These are phyloP conservation scores for Verticillium dahliae DNA, from an alignment of 2,329 filamentous ascomycete genomes.

Conservation along the genomic window DNA sequence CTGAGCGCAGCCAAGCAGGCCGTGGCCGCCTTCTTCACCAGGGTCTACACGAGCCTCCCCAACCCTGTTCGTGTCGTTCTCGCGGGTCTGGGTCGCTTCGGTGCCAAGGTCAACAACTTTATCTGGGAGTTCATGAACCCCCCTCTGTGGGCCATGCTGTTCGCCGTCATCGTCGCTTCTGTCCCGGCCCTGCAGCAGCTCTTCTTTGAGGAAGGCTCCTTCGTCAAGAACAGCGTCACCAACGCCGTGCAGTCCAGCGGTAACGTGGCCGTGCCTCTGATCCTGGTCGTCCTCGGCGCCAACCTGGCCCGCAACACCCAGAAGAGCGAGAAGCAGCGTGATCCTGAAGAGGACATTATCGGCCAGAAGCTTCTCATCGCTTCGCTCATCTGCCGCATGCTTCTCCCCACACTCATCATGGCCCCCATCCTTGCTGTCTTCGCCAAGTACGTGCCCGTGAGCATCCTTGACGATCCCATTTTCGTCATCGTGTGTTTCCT, in stretches of 20 bases:
- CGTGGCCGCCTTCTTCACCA: conserved; percentile 14
- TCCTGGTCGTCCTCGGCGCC: conserved; percentile 89
- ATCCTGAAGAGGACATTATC: conserved; percentile 63
- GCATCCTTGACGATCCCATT: conserved; percentile 94
- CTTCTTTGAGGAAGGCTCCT: conserved; percentile 85
- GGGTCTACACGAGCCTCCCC: conserved; percentile 32
- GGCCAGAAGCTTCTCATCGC: conserved; percentile 77
- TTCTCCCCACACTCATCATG: conserved; percentile 88
- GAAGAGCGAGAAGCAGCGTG: conserved; percentile 54
- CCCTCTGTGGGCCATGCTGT: conserved; percentile 93
- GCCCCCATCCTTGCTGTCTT: conserved; percentile 78
- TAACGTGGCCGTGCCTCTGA: conserved; percentile 87
- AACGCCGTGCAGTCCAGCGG: conserved; percentile 79
- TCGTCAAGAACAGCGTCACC: conserved; percentile 88
- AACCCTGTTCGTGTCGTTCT: conserved; percentile 29
- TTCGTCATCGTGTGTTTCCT: conserved; percentile 98
- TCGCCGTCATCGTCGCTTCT: conserved; percentile 84
- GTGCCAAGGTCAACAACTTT: conserved; percentile 50
- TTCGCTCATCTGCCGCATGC: conserved; percentile 81
- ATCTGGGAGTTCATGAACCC: conserved; percentile 97
- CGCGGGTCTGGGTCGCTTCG: conserved; percentile 21
- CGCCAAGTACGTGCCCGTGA: conserved; percentile 86
- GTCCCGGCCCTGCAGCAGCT: conserved; percentile 73
- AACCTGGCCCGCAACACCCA: conserved; percentile 91
- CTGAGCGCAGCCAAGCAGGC: conserved; percentile 15